phyloP scores from a whole-genome alignment of 2,329 filamentous ascomycete species.

The Pseudomassariella vexata region DNA sequence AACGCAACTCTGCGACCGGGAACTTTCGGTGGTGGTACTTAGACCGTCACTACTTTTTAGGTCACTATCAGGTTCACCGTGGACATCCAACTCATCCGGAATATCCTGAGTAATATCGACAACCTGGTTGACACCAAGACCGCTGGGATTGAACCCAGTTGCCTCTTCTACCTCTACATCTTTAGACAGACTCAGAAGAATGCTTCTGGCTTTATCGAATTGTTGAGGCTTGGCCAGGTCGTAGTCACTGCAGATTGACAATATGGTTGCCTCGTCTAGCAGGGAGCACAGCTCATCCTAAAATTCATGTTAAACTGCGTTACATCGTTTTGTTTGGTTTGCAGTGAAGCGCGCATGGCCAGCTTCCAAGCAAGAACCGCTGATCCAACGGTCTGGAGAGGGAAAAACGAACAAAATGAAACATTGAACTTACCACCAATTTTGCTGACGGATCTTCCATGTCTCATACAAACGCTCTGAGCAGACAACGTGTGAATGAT shows the following conservation, averaged over 20 bases:
- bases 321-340: not conserved
- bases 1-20: constrained; percentile 12
- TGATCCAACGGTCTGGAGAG: not conserved
- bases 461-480: no score
- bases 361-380: not conserved
- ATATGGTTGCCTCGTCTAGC: constrained; percentile 71
- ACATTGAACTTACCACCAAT: constrained; percentile 1
- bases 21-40: constrained; percentile 20
- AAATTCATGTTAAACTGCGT: not conserved
- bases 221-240: constrained; percentile 50
- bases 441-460: not conserved
- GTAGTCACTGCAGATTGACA: constrained; percentile 71
- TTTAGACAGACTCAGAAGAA: constrained; percentile 60
- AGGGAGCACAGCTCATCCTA: constrained; percentile 70
- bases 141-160: constrained; percentile 73
- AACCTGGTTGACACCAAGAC: constrained; percentile 44
- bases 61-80: constrained; percentile 14
- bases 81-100: constrained; percentile 8
- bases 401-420: not conserved
- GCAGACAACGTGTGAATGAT: no score
- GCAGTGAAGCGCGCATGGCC: not conserved
- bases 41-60: constrained; percentile 18
- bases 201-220: constrained; percentile 47
- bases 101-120: constrained; percentile 13
- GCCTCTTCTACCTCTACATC: constrained; percentile 63